Conservation (phyloP, 305 asterid genomes). For the Petunia hybrid region DNA sequence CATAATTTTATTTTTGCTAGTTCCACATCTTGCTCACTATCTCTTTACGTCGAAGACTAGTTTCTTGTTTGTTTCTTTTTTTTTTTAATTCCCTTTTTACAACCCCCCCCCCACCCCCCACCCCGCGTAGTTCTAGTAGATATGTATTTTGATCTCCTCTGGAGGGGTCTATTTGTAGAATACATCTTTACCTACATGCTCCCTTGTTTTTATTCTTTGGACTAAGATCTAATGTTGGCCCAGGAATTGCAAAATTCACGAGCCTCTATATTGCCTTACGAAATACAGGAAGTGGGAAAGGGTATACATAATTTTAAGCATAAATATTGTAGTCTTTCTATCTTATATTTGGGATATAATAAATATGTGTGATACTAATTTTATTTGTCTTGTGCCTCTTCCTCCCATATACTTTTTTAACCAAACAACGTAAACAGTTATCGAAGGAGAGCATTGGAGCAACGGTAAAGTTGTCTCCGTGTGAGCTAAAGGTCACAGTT, state of each 20-base stretch:
- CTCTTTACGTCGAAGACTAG: neutral
- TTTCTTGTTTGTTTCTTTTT: neutral
- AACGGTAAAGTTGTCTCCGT: too few species aligned
- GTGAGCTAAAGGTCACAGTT: too few species aligned
- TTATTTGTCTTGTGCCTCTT: neutral
- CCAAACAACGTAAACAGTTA: neutral
- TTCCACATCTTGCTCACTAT: conserved; percentile 4
- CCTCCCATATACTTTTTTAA: neutral
- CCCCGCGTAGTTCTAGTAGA: neutral
- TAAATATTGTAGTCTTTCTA: neutral
- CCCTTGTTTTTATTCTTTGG: neutral
- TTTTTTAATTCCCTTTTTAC: neutral
- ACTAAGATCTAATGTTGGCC: conserved; percentile 11
- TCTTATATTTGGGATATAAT: neutral
- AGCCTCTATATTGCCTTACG: neutral
- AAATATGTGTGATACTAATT: neutral
- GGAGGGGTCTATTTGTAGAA: conserved; percentile 1
- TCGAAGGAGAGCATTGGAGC: too few species aligned
- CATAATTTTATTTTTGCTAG: conserved; percentile 11
- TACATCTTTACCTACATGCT: neutral
- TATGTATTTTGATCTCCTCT: conserved; percentile 1
- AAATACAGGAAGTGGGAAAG: neutral
- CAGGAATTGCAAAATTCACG: neutral
- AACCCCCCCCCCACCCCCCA: neutral
- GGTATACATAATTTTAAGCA: conserved; percentile 8